These are phyloP conservation scores for Clonostachys chloroleuca DNA, from an alignment of 2,329 filamentous ascomycete genomes.

Conservation along the genomic window DNA sequence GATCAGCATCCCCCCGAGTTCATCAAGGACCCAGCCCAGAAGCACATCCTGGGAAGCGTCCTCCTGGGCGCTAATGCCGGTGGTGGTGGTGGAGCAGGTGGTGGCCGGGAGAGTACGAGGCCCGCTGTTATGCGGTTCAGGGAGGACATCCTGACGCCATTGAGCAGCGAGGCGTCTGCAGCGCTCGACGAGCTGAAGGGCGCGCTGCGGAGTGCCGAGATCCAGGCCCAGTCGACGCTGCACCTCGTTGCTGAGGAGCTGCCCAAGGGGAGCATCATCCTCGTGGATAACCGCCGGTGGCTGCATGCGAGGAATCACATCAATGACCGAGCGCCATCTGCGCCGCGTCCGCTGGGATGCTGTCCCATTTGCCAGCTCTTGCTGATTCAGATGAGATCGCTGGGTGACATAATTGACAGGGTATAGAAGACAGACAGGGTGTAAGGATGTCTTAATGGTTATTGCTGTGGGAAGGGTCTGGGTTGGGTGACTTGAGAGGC, in stretches of 20 bases:
- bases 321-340: constrained; percentile 22
- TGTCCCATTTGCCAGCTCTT: constrained; percentile 10
- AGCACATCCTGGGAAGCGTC: constrained; percentile 11
- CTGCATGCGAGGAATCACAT: constrained; percentile 23
- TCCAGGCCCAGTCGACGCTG: constrained; percentile 7
- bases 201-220: constrained; percentile 7
- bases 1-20: constrained; percentile 26
- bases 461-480: no score
- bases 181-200: constrained; percentile 17
- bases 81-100: background rate
- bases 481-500: no score
- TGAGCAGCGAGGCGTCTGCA: constrained; percentile 9
- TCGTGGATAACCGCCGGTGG: constrained; percentile 27
- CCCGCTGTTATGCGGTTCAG: constrained; percentile 18
- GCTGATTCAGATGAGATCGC: no score
- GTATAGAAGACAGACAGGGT: no score
- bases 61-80: constrained; percentile 7
- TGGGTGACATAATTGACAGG: no score
- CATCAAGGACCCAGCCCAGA: constrained; percentile 14
- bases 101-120: no score
- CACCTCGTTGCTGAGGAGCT: constrained; percentile 17
- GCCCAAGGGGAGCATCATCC: constrained; percentile 17
- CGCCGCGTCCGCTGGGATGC: constrained; percentile 27
- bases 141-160: constrained; percentile 20
- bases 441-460: no score